Base-by-base conservation (phyloP, 2,329 filamentous ascomycete genomes). In the Aureobasidium sp. region DNA sequence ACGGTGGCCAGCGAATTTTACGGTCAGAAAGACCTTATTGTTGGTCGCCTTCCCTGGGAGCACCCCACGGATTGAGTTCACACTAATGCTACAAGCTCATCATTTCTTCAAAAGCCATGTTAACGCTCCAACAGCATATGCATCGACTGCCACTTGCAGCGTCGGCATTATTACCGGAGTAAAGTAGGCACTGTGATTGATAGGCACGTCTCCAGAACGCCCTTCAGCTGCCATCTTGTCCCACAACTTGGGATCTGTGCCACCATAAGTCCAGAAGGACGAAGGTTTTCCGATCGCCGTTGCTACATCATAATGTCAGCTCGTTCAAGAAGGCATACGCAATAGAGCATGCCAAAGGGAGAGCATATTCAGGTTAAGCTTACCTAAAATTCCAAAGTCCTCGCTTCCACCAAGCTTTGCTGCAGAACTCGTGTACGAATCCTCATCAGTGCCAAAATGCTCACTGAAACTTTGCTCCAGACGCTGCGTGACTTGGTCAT, bases 1-100 rank as follows among this genome's bases (percentile, higher is more conserved):
- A 94, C 90, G 0, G 82, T 97, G 39, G 87, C 89, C 52, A 92
- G 91, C 68, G 92, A 96, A 75, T 85, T 89, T 67, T 97, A 92
- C 75, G 92, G 93, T 1, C 93, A 97, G 75, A 82, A 87, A 66
- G 93, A 97, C 74, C 75, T 97, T 65, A 81, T 97, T 53, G 85
- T 61, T 4, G 57, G 57, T 20, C 89, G 69, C 89, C 87, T 65
- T 24, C 52, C 67, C 46, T 74, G 57, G 57, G 57, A 61, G 6
- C 34, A 51, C 13, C 36, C 57, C 5, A 34, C 15, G 24, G 37
- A 34, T 8, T 61, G 47, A 61, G 24, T 36, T 3, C 8, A 15
- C 6, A 39, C 29, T 44, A 53, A 44, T 41, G n/a, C 4, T 7
- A 44, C 20, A 52, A 55, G 17, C 26, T 32, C 34, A 44, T 61